phyloP scores from a whole-genome alignment of 2,329 filamentous ascomycete species.

The Tolypocladium cylindrosporum region DNA sequence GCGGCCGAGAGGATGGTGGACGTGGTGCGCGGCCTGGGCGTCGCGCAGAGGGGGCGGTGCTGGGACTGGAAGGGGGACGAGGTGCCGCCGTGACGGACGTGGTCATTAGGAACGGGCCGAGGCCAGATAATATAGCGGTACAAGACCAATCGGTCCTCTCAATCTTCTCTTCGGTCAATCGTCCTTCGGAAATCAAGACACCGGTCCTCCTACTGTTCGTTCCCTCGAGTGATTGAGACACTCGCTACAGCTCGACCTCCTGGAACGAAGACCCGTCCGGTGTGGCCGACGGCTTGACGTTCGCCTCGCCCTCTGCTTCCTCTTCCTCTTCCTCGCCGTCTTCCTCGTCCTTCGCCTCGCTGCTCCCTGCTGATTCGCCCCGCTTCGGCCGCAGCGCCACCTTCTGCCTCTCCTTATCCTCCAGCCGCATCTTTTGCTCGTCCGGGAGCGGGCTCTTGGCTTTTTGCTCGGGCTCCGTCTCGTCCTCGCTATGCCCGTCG shows the following conservation, averaged over 20 bases:
- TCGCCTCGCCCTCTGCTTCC: conserved; percentile 21
- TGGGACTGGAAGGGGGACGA: conserved; percentile 63
- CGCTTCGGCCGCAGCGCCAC: conserved; percentile 34
- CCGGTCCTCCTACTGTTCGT: too few relatives aligned
- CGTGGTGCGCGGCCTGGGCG: conserved; percentile 40
- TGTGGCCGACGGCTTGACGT: conserved; percentile 32
- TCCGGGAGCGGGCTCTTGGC: conserved; percentile 23
- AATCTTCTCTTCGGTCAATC: not conserved
- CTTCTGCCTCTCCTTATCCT: conserved; percentile 45
- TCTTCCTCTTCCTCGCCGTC: conserved; percentile 22
- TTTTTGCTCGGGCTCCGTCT: conserved; percentile 24
- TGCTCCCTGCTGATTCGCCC: conserved; percentile 13
- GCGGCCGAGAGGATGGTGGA: conserved; percentile 55
- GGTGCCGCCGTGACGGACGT: conserved; percentile 38
- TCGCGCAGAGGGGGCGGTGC: conserved; percentile 49
- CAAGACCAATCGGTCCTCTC: not conserved
- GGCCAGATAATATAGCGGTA: not conserved
- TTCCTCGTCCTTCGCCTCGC: conserved; percentile 18
- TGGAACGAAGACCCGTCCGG: conserved; percentile 53
- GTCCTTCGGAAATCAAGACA: too few relatives aligned
- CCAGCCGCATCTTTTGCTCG: conserved; percentile 46
- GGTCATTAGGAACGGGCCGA: not conserved
- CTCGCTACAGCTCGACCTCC: conserved; percentile 46
- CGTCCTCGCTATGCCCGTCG: conserved; percentile 7
- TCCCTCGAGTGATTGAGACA: too few relatives aligned